Conservation (phyloP, 768 basidiomycete species). For the Filobasidium wieringae region DNA sequence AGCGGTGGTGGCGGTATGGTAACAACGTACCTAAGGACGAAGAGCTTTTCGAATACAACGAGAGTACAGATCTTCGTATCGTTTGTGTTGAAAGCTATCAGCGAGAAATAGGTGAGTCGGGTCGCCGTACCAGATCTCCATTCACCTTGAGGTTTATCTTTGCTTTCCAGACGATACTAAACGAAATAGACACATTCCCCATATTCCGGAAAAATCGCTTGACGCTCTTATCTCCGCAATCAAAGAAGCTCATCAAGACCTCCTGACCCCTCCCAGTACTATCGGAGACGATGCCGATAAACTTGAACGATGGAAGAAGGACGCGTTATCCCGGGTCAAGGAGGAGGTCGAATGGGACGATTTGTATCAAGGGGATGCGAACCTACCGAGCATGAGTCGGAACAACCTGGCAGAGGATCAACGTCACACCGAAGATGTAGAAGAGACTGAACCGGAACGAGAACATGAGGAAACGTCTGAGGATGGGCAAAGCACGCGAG, state of each 20-base stretch:
- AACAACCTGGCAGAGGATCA: too few species aligned
- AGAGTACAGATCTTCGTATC: constrained; percentile 47
- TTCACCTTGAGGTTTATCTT: background rate
- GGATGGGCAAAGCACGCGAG: constrained; percentile 19
- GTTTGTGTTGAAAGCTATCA: constrained; percentile 66
- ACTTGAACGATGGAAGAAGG: constrained; percentile 49
- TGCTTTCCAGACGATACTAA: background rate
- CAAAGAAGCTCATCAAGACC: constrained; percentile 52
- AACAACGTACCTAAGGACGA: constrained; percentile 34
- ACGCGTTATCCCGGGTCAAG: constrained; percentile 47
- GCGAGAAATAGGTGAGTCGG: constrained; percentile 19
- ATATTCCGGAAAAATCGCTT: constrained; percentile 57
- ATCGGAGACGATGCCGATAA: constrained; percentile 46
- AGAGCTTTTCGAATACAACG: constrained; percentile 24
- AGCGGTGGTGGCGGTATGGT: constrained; percentile 26
- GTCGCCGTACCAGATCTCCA: too few species aligned
- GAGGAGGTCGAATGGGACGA: constrained; percentile 61
- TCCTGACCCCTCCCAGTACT: constrained; percentile 57
- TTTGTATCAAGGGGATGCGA: constrained; percentile 38
- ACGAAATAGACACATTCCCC: constrained; percentile 45
- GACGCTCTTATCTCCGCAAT: constrained; percentile 56
- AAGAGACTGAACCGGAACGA: constrained; percentile 26
- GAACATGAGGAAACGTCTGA: constrained; percentile 23
- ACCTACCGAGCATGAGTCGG: too few species aligned
- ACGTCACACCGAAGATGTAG: constrained; percentile 14